A percentile compares a stretch with the other conserved stretches of the same genome.
These are phyloP conservation scores for Ceratocystis ficicola DNA, from an alignment of 2,329 filamentous ascomycete species.

Conservation along the genomic window DNA sequence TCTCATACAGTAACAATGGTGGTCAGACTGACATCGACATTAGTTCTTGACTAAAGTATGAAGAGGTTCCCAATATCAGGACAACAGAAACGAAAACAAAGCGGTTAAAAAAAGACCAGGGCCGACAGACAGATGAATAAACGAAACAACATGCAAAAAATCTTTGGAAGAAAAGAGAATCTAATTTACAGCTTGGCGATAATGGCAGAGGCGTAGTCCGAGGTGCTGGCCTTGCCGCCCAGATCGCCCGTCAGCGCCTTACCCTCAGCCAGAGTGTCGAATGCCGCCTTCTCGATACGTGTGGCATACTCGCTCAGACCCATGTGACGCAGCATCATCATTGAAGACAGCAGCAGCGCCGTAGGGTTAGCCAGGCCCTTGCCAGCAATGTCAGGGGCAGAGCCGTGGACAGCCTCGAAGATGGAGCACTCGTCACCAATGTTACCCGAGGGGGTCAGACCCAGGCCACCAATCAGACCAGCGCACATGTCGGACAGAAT, in stretches of 20 bases:
- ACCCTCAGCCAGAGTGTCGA: slow-evolving; percentile 88
- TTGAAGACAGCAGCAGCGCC: slow-evolving; percentile 82
- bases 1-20: too few relatives aligned
- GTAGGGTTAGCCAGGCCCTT: slow-evolving; percentile 96
- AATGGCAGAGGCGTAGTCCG: slow-evolving; percentile 87
- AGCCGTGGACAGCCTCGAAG: slow-evolving; percentile 98
- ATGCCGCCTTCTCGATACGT: slow-evolving; percentile 88
- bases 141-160: slow-evolving; percentile 2
- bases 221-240: slow-evolving; percentile 89
- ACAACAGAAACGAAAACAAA: too few relatives aligned
- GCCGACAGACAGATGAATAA: slow-evolving; percentile 1
- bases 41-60: too few relatives aligned
- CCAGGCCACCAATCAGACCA: slow-evolving; percentile 92
- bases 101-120: neutral
- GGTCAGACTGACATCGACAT: too few relatives aligned
- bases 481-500: slow-evolving; percentile 99
- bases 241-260: slow-evolving; percentile 93
- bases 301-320: slow-evolving; percentile 69
- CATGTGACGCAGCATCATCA: slow-evolving; percentile 99
- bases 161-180: neutral
- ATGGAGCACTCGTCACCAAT: slow-evolving; percentile 99
- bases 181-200: slow-evolving; percentile 52
- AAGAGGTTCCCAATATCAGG: too few relatives aligned
- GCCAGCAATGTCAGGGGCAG: slow-evolving; percentile 90
- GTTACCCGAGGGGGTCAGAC: slow-evolving; percentile 94